Conservation (phyloP, 106 monocot species). For the Dioscorea zingiberensis region DNA sequence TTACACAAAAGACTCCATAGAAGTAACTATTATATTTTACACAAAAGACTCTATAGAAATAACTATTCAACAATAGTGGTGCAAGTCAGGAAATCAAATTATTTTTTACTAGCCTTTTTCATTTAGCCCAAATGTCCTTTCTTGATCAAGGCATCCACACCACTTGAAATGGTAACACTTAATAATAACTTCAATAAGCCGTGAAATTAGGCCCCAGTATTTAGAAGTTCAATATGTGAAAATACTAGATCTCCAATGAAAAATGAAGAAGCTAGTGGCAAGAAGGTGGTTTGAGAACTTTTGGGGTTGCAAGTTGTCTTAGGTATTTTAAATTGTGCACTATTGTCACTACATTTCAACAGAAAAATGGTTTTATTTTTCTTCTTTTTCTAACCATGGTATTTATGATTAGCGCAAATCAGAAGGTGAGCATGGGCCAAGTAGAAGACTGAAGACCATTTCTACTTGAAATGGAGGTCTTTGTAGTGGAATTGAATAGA, state of each 20-base stretch:
- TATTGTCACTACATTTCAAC: not conserved
- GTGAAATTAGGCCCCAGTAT: too few species aligned
- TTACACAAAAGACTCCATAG: too few species aligned
- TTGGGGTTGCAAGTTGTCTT: conserved; percentile 98
- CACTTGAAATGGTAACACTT: too few species aligned
- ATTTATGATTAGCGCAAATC: conserved; percentile 96
- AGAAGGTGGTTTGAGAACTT: conserved; percentile 94
- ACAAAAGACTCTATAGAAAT: too few species aligned
- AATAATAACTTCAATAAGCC: too few species aligned
- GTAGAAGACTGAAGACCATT: conserved; percentile 87
- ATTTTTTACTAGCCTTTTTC: too few species aligned
- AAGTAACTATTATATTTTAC: too few species aligned
- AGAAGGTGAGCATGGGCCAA: conserved; percentile 97
- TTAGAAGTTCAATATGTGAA: conserved; percentile 86
- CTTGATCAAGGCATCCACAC: too few species aligned
- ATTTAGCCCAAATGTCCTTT: too few species aligned
- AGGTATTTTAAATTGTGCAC: conserved; percentile 38
- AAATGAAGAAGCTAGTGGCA: conserved; percentile 60
- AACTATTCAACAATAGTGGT: too few species aligned
- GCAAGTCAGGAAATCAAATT: too few species aligned
- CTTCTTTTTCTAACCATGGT: conserved; percentile 3
- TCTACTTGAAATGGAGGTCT: conserved; percentile 98
- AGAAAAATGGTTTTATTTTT: not conserved
- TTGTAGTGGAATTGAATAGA: conserved; percentile 86
- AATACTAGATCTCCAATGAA: conserved; percentile 37